Conservation (phyloP, 2,329 filamentous ascomycete genomes). For the Nigrospora oryzae region DNA sequence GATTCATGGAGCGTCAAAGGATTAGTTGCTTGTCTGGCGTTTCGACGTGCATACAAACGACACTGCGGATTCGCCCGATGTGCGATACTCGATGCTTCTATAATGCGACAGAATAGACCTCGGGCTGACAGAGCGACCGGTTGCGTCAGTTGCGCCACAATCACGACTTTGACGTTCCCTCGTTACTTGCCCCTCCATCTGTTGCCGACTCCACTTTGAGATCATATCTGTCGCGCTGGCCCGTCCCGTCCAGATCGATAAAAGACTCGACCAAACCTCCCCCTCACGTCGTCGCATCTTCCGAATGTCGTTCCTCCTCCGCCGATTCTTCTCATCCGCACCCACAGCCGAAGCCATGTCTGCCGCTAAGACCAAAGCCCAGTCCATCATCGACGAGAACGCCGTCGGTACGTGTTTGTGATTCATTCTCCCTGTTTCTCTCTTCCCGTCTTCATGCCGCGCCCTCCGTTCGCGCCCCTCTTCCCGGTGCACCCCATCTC, state of each 20-base stretch:
- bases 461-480: background rate
- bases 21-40: too few relatives aligned
- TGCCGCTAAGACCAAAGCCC: conserved; percentile 73
- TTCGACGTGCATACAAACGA: too few relatives aligned
- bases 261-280: background rate
- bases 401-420: conserved; percentile 56
- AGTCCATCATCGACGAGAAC: conserved; percentile 83
- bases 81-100: too few relatives aligned
- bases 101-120: too few relatives aligned
- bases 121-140: too few relatives aligned
- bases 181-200: background rate
- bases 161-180: too few relatives aligned
- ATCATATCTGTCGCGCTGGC: background rate
- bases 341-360: conserved; percentile 65
- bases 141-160: too few relatives aligned
- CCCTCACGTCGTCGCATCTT: too few relatives aligned
- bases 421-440: background rate
- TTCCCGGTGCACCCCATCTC: too few relatives aligned
- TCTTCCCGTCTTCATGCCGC: background rate
- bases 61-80: too few relatives aligned
- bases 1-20: too few relatives aligned
- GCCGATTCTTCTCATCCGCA: conserved; percentile 57
- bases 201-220: background rate
- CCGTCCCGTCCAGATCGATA: background rate
- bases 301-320: conserved; percentile 54